Percentiles rank a stretch among this genome's conserved stretches.
These are phyloP conservation scores for Conoideocrella luteorostrata DNA, from an alignment of 2,329 filamentous ascomycete genomes.

Conservation along the genomic window DNA sequence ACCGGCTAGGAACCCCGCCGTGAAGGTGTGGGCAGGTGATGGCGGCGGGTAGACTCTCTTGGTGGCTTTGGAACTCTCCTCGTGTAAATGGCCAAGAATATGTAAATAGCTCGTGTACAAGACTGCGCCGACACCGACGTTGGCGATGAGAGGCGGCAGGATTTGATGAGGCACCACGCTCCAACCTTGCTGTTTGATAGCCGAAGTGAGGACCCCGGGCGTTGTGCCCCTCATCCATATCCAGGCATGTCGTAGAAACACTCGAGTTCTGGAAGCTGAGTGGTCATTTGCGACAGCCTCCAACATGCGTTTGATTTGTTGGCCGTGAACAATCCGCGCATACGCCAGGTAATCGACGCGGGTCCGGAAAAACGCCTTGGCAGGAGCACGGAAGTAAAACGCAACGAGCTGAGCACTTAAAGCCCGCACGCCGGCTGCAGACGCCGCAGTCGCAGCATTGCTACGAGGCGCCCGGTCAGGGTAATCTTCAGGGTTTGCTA, in stretches of 20 bases:
- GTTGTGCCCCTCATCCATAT: conserved; percentile 56
- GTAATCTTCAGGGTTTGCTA: conserved; percentile 27
- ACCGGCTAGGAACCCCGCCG: conserved; percentile 64
- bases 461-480: conserved; percentile 43
- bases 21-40: conserved; percentile 54
- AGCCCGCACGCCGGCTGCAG: conserved; percentile 77
- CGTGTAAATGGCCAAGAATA: conserved; percentile 58
- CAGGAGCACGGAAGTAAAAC: conserved; percentile 87
- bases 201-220: conserved; percentile 61
- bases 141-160: conserved; percentile 68
- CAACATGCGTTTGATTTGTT: conserved; percentile 32
- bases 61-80: conserved; percentile 48
- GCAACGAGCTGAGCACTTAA: conserved; percentile 76
- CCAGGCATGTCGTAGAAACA: conserved; percentile 35
- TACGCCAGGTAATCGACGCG: conserved; percentile 74
- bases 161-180: conserved; percentile 68
- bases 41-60: conserved; percentile 68
- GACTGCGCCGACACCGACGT: conserved; percentile 66
- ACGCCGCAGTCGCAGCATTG: conserved; percentile 64
- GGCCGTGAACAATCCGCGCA: conserved; percentile 46
- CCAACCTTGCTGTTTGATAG: conserved; percentile 66
- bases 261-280: conserved; percentile 25
- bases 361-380: conserved; percentile 88
- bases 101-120: conserved; percentile 72
- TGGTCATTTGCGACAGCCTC: conserved; percentile 29